Conservation (phyloP, 2,329 filamentous ascomycete species). For the Ceratocystis cacaofunesta region DNA sequence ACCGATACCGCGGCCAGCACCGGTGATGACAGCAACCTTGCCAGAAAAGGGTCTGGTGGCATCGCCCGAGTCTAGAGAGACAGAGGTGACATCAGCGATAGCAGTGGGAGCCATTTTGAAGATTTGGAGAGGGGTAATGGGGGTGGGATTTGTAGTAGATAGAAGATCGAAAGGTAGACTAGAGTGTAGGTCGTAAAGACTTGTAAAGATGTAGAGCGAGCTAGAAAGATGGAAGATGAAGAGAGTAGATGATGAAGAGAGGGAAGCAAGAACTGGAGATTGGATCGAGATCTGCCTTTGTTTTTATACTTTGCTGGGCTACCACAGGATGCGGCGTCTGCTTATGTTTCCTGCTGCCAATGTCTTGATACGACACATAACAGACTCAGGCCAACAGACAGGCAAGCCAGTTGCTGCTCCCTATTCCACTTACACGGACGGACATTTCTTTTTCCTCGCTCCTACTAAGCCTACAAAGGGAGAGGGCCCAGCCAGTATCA, state of each 20-base stretch:
- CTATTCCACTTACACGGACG: too few species aligned
- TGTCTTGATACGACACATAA: neutral
- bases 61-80: constrained; percentile 19
- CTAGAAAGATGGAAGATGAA: neutral
- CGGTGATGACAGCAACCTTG: constrained; percentile 48
- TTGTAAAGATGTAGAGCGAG: neutral
- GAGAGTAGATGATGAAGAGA: constrained; percentile 1
- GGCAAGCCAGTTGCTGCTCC: too few species aligned
- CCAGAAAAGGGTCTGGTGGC: constrained; percentile 30
- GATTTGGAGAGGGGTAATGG: neutral
- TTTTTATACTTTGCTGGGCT: neutral
- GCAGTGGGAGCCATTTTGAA: constrained; percentile 17
- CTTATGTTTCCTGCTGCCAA: neutral
- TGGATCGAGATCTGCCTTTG: neutral
- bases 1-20: constrained; percentile 51
- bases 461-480: neutral
- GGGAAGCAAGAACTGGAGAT: neutral
- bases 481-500: neutral
- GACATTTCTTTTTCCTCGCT: too few species aligned
- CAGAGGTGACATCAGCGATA: constrained; percentile 16
- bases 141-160: neutral
- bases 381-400: neutral
- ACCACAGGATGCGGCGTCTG: neutral
- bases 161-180: neutral
- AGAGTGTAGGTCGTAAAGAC: neutral